Evolutionary conservation across 129 eudicot species (phyloP).

Genomic region (Pseudognaphalium luteoalbum): DNA sequence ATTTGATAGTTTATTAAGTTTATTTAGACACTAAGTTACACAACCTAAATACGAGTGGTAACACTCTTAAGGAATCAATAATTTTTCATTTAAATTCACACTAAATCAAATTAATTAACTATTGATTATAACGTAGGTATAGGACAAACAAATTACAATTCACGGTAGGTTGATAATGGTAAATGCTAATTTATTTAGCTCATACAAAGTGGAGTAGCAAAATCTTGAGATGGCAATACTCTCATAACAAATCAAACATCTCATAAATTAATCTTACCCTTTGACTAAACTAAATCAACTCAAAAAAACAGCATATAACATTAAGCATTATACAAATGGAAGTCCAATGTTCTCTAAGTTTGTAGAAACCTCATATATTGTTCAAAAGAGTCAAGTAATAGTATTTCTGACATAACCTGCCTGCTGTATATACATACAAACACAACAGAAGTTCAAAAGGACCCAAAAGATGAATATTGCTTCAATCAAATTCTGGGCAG

Average conservation of each 20-base stretch:
- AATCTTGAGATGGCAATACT: too few relatives aligned
- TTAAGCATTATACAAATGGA: background rate
- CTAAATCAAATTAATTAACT: too few relatives aligned
- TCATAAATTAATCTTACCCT: constrained; percentile 5
- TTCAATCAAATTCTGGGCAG: constrained; percentile 9
- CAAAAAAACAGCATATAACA: constrained; percentile 13
- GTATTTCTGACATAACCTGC: constrained; percentile 11
- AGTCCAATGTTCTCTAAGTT: constrained; percentile 1
- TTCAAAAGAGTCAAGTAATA: background rate
- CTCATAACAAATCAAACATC: constrained; percentile 10
- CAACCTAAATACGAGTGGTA: too few relatives aligned
- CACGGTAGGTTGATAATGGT: too few relatives aligned
- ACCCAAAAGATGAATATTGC: background rate
- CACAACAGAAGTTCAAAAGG: background rate
- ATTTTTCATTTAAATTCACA: too few relatives aligned
- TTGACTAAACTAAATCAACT: constrained; percentile 15
- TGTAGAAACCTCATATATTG: constrained; percentile 8
- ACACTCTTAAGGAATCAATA: too few relatives aligned
- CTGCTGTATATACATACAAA: constrained; percentile 18
- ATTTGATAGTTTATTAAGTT: too few relatives aligned
- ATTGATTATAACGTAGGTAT: too few relatives aligned
- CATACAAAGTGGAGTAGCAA: too few relatives aligned
- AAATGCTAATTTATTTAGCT: too few relatives aligned
- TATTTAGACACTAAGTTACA: too few relatives aligned
- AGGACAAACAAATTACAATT: too few relatives aligned